Evolutionary conservation across 345 rosid species (phyloP).

Genomic region (Linum trigynum): DNA sequence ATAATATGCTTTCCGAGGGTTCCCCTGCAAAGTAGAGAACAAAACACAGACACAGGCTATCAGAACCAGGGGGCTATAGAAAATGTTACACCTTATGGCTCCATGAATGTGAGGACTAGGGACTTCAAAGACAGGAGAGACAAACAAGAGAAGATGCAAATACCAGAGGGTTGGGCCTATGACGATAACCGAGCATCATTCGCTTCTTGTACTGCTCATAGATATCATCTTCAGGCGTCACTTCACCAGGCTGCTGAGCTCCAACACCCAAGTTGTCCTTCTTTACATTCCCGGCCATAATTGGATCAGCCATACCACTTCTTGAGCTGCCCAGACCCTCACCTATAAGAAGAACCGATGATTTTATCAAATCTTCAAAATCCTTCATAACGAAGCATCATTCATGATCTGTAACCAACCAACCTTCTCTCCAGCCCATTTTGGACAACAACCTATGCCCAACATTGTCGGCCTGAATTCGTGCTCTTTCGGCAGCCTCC

Average conservation of each 20-base stretch:
- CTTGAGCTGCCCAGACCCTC: conserved; percentile 94
- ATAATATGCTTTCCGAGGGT: conserved; percentile 66
- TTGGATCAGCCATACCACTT: conserved; percentile 89
- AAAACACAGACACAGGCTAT: background rate
- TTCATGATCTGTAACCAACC: too few relatives aligned
- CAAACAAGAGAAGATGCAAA: background rate
- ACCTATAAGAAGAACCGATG: conserved; percentile 35
- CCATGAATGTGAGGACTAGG: background rate
- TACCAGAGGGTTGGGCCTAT: conserved; percentile 98
- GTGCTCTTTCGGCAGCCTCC: conserved; percentile 72
- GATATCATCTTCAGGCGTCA: conserved; percentile 82
- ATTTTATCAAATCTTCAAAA: too few relatives aligned
- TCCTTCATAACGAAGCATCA: too few relatives aligned
- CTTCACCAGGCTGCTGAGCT: conserved; percentile 87
- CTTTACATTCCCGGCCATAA: conserved; percentile 81
- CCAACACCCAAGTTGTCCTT: conserved; percentile 90
- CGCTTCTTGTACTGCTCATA: conserved; percentile 99
- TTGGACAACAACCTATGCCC: conserved; percentile 89
- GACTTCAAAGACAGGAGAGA: too few relatives aligned
- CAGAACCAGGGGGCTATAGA: background rate
- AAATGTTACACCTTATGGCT: background rate
- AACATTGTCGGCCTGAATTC: conserved; percentile 90
- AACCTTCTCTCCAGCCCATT: conserved; percentile 99
- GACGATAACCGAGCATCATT: conserved; percentile 95
- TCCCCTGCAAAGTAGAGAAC: conserved; percentile 32